These are phyloP conservation scores for Trametes sp. DNA, from an alignment of 1,284 basidiomycete species.

Conservation along the genomic window DNA sequence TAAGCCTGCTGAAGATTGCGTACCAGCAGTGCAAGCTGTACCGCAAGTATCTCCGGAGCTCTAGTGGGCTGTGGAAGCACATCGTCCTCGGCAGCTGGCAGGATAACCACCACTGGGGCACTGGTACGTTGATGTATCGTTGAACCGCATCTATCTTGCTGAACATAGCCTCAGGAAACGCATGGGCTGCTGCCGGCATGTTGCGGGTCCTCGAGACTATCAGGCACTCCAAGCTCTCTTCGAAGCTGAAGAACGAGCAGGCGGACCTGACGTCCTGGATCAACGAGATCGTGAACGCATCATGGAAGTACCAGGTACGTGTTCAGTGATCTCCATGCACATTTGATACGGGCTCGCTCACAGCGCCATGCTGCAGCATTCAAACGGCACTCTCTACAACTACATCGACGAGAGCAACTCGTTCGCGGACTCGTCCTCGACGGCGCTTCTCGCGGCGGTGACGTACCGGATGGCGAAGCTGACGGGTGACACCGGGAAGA, in stretches of 20 bases:
- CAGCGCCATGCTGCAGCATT: constrained; percentile 36
- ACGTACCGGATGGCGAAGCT: constrained; percentile 52
- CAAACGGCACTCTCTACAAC: constrained; percentile 56
- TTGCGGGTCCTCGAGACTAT: constrained; percentile 67
- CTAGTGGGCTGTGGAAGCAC: constrained; percentile 61
- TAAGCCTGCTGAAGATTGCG: constrained; percentile 62
- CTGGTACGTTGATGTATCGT: constrained; percentile 43
- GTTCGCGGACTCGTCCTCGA: constrained; percentile 59
- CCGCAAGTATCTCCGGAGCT: constrained; percentile 55
- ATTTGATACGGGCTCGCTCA: not conserved
- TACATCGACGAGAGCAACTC: constrained; percentile 53
- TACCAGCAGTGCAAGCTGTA: constrained; percentile 76
- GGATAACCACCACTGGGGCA: constrained; percentile 61
- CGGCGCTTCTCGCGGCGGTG: constrained; percentile 59
- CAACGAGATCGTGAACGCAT: constrained; percentile 59
- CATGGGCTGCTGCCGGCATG: constrained; percentile 75
- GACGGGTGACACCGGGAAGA: constrained; percentile 40
- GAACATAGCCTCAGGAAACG: constrained; percentile 55
- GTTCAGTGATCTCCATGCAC: not conserved
- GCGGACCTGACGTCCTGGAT: constrained; percentile 62
- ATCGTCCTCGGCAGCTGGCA: constrained; percentile 55
- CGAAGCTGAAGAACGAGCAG: constrained; percentile 51
- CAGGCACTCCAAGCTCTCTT: constrained; percentile 51
- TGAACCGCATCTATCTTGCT: not conserved
- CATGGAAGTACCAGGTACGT: constrained; percentile 57